Evolutionary conservation across 495 filamentous ascomycete species (phyloP), one percentile per base, ranked within the genome.

Genomic region (Aspergillus ellipticus): DNA sequence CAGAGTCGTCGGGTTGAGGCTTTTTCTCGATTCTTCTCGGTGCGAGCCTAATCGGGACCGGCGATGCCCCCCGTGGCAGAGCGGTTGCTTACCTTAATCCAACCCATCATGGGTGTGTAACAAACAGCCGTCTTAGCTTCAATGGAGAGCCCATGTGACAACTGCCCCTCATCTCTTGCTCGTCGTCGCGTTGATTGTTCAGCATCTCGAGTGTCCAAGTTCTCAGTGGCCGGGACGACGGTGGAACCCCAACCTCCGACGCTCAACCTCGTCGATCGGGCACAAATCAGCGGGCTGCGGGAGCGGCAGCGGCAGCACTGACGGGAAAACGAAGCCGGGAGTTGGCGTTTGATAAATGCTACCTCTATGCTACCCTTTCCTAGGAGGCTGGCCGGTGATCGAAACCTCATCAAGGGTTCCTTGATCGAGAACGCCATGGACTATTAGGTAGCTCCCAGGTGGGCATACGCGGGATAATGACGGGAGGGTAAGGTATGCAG

Each of bases 1-100:
- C 35, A 39, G 4, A 37, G 11, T n/a, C 35, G 15, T n/a, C 11
- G 19, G 31, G 43, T 11, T 39, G 43, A 46, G 53, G 43, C 45
- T 49, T 31, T 49, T 42, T n/a, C 8, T 42, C 33, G 33, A 29
- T 20, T 31, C n/a, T 31, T 55, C 33, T 48, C 6, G 8, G 35
- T 4, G 24, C 24, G 24, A 28, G 24, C 24, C 24, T 28, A 3
- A 28, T 28, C 7, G 3, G 24, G 49, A 22, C 21, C 15, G 35
- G 22, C 42, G 21, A n/a, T 53, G 28, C 39, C 51, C 28, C 50
- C 6, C 2, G 52, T 20, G 24, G 52, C 22, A 20, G 16, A 33
- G 51, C 24, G 24, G 21, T 46, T 46, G 52, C 24, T 48, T 48
- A 48, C 15, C 17, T 24, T 8, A 28, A 24, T 41, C 53, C 53